Base-by-base conservation (phyloP, 345 rosid genomes). In the Arabidopsis suecica region DNA sequence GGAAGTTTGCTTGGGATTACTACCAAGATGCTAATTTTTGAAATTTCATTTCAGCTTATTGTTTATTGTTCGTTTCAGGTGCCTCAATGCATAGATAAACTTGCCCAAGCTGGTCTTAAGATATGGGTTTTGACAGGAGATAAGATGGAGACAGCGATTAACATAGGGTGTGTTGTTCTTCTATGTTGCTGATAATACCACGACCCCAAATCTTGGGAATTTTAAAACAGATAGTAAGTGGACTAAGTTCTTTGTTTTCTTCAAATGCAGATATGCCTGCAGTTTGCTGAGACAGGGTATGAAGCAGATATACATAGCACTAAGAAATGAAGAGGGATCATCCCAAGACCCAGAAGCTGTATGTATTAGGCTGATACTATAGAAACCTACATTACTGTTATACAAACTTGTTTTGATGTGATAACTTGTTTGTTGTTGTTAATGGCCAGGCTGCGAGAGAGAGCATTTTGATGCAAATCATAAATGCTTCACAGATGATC, bases 111-210 rank as follows among this genome's bases (percentile, higher is more conserved):
- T 13, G 93, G 97, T 73, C 55, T 91, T 36, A 86, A 89, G 79
- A 84, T 91, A 68, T 91, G 97, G 97, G 84, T 91, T 69, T 85
- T 91, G 50, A 91, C 97, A 0, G 97, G 97, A 14, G 97, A 91
- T 83, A 86, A 89, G 85, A 82, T 72, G 85, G 95, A 91, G 85
- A 91, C 97, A 14, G 93, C 97, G 50, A 85, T 88, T 65, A 91
- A 86, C 72, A 84, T 89, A 9, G 97, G 97, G 95, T 88, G 10
- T 23, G 75, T 56, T 66, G 20, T 44, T 44, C 33, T 71, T 34
- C 49, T 34, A 34, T 34, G 34, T 61, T 71, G 44, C 50, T 69
- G 62, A 22, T 69, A 51, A 33, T 68, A 65, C 44, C 67, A 36
- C 4, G 12, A 9, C 44, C 16, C 54, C 32, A 2, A 38, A 42